A percentile compares a stretch with the other conserved stretches of the same genome.
phyloP scores from a whole-genome alignment of 768 basidiomycete genomes.

The Hygrophoropsis aurantiaca region DNA sequence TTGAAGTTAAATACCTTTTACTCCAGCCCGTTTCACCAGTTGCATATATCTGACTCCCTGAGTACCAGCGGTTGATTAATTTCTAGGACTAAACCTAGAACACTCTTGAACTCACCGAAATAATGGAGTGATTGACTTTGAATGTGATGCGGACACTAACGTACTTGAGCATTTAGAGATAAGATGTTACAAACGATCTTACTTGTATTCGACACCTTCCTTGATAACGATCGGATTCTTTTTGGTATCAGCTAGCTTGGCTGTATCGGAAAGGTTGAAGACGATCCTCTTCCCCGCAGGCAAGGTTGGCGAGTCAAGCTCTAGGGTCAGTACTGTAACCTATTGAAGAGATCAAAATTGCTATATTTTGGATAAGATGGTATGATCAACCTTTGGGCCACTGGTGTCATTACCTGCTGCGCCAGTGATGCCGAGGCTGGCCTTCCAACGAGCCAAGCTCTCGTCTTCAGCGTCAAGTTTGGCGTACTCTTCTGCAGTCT shows the following conservation, averaged over 20 bases:
- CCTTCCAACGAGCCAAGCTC: slow-evolving; percentile 94
- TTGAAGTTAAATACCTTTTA: slow-evolving; percentile 54
- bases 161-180: slow-evolving; percentile 5
- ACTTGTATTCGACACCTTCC: slow-evolving; percentile 91
- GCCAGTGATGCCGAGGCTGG: slow-evolving; percentile 80
- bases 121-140: slow-evolving; percentile 88
- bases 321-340: slow-evolving; percentile 75
- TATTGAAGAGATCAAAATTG: slow-evolving; percentile 28
- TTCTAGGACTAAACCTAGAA: not conserved
- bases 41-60: slow-evolving; percentile 87
- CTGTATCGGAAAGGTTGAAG: slow-evolving; percentile 60
- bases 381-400: slow-evolving; percentile 63
- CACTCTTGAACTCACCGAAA: slow-evolving; percentile 61
- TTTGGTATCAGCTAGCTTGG: slow-evolving; percentile 54
- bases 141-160: slow-evolving; percentile 76
- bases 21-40: slow-evolving; percentile 75
- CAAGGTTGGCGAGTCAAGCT: slow-evolving; percentile 76
- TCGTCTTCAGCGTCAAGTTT: slow-evolving; percentile 88
- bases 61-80: slow-evolving; percentile 9
- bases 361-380: slow-evolving; percentile 19
- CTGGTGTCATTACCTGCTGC: slow-evolving; percentile 32
- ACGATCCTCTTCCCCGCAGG: slow-evolving; percentile 58
- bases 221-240: slow-evolving; percentile 80
- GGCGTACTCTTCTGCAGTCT: slow-evolving; percentile 80
- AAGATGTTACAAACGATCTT: slow-evolving; percentile 1